A percentile compares a stretch with the other conserved stretches of the same genome.
Conservation (phyloP, 176 grass and related monocot genomes). For the Cocos nucifera region DNA sequence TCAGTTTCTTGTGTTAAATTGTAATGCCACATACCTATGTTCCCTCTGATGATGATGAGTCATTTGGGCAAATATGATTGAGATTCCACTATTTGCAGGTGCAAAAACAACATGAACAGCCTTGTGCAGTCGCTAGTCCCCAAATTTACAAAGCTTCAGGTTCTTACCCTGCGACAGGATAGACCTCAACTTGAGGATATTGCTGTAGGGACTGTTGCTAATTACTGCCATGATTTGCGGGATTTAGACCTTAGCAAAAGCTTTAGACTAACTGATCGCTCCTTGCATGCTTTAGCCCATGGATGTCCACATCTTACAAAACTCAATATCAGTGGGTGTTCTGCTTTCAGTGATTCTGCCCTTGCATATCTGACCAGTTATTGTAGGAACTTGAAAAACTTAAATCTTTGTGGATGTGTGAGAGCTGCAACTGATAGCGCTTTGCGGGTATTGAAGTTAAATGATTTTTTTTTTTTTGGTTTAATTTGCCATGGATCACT, state of each 20-base stretch:
- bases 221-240: constrained; percentile 10
- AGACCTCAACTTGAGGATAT: constrained; percentile 9
- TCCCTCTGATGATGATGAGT: not conserved
- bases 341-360: constrained; percentile 10
- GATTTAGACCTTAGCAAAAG: constrained; percentile 22
- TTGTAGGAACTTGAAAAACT: constrained; percentile 8
- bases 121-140: constrained; percentile 4
- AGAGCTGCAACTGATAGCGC: constrained; percentile 11
- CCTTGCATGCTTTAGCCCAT: constrained; percentile 5
- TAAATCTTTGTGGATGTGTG: constrained; percentile 17
- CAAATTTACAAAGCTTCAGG: constrained; percentile 7
- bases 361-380: constrained; percentile 2
- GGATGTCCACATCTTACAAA: constrained; percentile 1
- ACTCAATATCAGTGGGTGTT: constrained; percentile 14
- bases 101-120: constrained; percentile 17
- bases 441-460: not conserved
- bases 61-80: not conserved
- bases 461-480: not conserved
- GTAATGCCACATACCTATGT: no score
- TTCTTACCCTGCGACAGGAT: constrained; percentile 9
- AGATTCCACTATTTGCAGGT: constrained; percentile 9
- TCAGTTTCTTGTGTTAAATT: no score
- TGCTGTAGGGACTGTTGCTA: constrained; percentile 11
- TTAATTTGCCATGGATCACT: no score
- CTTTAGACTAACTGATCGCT: not conserved